Evolutionary conservation across 495 filamentous ascomycete species (phyloP).

Genomic region (Filosporella fistucella): DNA sequence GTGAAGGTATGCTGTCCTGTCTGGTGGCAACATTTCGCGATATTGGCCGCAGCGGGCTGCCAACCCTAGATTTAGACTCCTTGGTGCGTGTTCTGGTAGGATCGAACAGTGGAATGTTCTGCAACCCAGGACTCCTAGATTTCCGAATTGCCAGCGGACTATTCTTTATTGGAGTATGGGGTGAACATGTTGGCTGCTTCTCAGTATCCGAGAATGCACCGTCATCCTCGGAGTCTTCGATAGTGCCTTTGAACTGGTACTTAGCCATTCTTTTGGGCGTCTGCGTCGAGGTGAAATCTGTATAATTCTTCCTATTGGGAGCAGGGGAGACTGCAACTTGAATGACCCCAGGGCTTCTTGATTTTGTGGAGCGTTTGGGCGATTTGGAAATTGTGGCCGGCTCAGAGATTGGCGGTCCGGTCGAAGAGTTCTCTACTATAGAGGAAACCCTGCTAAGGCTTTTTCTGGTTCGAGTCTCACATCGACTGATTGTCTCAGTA

Average conservation of each 20-base stretch:
- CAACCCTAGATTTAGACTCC: conserved; percentile 14
- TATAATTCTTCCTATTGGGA: not conserved
- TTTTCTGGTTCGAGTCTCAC: conserved; percentile 20
- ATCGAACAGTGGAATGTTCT: conserved; percentile 3
- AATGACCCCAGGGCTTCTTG: no score
- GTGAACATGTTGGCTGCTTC: conserved; percentile 4
- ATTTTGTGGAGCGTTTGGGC: no score
- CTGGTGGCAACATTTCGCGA: conserved; percentile 11
- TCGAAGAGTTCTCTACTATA: no score
- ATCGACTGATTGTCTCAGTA: conserved; percentile 21
- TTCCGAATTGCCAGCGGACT: conserved; percentile 4
- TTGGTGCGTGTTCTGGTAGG: not conserved
- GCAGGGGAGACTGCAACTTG: conserved; percentile 19
- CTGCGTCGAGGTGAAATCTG: not conserved
- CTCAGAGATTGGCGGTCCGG: no score
- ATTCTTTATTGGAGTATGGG: conserved; percentile 4
- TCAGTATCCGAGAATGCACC: conserved; percentile 17
- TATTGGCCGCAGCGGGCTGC: conserved; percentile 17
- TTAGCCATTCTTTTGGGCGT: conserved; percentile 10
- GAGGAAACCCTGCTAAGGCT: conserved; percentile 19
- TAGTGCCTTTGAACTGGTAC: conserved; percentile 15
- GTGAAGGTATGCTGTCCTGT: conserved; percentile 25
- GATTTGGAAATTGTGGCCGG: no score
- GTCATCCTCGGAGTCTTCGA: conserved; percentile 48
- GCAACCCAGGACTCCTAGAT: conserved; percentile 3